Evolutionary conservation across 306 rosid species (phyloP).

Genomic region (Aeschynomene evenia): DNA sequence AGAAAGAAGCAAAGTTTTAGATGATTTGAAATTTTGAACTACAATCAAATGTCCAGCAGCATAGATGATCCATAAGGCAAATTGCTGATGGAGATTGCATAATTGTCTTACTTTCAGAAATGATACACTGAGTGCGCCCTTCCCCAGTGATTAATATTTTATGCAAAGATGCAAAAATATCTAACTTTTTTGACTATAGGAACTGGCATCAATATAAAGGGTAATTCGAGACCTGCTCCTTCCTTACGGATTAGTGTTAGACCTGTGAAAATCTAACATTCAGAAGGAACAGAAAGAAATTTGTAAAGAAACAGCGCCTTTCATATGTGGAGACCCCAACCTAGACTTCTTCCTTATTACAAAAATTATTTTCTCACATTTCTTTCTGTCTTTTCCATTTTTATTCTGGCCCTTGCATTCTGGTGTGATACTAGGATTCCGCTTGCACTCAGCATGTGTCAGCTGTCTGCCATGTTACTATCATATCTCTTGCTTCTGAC

Average conservation of each 20-base stretch:
- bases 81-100: slow-evolving; percentile 10
- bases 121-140: background rate
- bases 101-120: background rate
- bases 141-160: background rate
- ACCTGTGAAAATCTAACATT: background rate
- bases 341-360: background rate
- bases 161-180: background rate
- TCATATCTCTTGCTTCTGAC: background rate
- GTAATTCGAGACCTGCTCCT: background rate
- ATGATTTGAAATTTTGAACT: slow-evolving; percentile 11
- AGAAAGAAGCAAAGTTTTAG: background rate
- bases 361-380: background rate
- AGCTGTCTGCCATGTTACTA: background rate
- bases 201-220: too few species aligned
- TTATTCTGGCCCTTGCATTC: background rate
- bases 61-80: background rate
- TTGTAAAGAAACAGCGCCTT: background rate
- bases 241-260: background rate
- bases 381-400: background rate
- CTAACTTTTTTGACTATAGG: background rate
- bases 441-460: background rate
- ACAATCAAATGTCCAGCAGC: background rate
- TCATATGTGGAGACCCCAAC: background rate
- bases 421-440: background rate
- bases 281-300: background rate